Percentiles rank a stretch among this genome's conserved stretches.
These are phyloP conservation scores for Plantago coronopus DNA, from an alignment of 305 asterid species.

Conservation along the genomic window DNA sequence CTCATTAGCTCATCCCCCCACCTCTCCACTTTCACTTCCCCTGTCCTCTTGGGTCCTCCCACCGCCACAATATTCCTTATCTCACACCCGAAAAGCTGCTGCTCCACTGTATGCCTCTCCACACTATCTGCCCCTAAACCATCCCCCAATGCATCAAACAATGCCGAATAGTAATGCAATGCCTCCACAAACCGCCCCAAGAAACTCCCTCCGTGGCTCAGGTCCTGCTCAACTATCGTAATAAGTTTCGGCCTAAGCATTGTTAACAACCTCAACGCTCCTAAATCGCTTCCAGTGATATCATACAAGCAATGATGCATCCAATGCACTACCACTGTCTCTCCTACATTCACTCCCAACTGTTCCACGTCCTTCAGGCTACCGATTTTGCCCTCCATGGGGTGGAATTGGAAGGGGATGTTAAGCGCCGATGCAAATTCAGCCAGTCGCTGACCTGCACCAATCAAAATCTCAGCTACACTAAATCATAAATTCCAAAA, in stretches of 20 bases:
- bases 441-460: constrained; percentile 50
- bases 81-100: constrained; percentile 75
- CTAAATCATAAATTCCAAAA: background rate
- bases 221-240: constrained; percentile 74
- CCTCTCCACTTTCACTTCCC: constrained; percentile 68
- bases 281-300: constrained; percentile 68
- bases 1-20: constrained; percentile 70
- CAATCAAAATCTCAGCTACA: background rate
- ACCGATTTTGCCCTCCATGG: constrained; percentile 64
- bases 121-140: constrained; percentile 61
- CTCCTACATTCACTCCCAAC: constrained; percentile 39
- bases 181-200: constrained; percentile 87
- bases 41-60: constrained; percentile 80
- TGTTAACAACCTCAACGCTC: constrained; percentile 47
- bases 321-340: constrained; percentile 71
- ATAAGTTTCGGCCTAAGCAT: constrained; percentile 62
- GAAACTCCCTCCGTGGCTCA: constrained; percentile 66
- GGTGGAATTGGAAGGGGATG: constrained; percentile 62
- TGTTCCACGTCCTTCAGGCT: constrained; percentile 35
- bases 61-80: constrained; percentile 84
- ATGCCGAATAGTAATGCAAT: constrained; percentile 77
- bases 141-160: constrained; percentile 89
- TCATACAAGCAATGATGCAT: constrained; percentile 89
- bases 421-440: constrained; percentile 60
- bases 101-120: constrained; percentile 89